Evolutionary conservation across 169 alveolate species (phyloP).

Genomic region (Blepharisma undulans): DNA sequence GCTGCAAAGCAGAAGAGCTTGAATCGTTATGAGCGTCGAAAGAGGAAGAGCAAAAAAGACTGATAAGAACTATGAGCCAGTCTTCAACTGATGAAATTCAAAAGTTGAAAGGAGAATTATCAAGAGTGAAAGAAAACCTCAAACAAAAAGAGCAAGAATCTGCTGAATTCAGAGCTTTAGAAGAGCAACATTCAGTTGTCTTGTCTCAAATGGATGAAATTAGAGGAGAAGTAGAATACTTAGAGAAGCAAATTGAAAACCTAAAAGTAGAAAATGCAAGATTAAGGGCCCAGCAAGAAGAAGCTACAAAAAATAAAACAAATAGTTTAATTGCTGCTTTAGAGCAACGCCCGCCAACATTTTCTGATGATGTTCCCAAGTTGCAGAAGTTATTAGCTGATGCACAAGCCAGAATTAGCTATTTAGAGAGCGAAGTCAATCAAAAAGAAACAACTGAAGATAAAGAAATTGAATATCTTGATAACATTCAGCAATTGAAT

Average conservation of each 20-base stretch:
- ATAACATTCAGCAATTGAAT: background rate
- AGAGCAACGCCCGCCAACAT: background rate
- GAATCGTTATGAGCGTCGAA: constrained; percentile 8
- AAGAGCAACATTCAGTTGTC: background rate
- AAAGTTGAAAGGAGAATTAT: background rate
- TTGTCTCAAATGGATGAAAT: constrained; percentile 15
- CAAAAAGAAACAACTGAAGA: background rate
- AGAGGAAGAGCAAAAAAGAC: constrained; percentile 32
- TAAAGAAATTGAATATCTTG: background rate
- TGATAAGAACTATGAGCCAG: background rate
- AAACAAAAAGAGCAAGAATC: constrained; percentile 17
- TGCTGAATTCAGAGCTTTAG: background rate
- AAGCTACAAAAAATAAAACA: background rate
- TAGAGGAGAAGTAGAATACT: constrained; percentile 3
- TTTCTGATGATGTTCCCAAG: background rate
- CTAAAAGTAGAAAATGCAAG: constrained; percentile 37
- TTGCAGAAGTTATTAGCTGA: background rate
- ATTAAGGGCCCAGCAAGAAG: constrained; percentile 21
- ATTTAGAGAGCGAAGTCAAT: constrained; percentile 4
- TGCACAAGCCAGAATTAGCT: background rate
- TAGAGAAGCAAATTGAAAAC: constrained; percentile 33
- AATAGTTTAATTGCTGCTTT: background rate
- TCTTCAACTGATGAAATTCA: background rate
- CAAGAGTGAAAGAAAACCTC: background rate
- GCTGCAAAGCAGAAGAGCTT: constrained; percentile 1